phyloP scores from a whole-genome alignment of 768 basidiomycete species.

The Auriscalpium vulgare region DNA sequence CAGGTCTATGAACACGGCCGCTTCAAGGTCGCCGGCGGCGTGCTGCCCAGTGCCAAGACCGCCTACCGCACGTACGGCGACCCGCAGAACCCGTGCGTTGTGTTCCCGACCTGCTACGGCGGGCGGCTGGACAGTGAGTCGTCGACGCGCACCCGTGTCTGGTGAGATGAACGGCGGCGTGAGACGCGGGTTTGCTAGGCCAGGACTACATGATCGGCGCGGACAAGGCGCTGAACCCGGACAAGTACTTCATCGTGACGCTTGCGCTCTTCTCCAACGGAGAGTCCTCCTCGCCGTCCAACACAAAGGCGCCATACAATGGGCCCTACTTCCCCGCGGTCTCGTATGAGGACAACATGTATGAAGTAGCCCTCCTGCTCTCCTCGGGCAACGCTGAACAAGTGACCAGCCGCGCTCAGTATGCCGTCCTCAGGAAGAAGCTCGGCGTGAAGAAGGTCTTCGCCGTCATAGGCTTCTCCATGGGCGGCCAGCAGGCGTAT shows the following conservation, averaged over 20 bases:
- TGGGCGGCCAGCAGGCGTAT: constrained; percentile 34
- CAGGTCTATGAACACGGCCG: constrained; percentile 49
- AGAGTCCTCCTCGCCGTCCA: constrained; percentile 56
- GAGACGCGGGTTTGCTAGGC: constrained; percentile 26
- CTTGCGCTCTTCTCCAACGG: constrained; percentile 53
- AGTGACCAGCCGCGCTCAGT: constrained; percentile 17
- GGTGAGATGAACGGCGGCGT: neutral
- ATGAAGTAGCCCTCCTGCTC: neutral
- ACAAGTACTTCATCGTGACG: constrained; percentile 46
- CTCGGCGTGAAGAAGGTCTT: constrained; percentile 17
- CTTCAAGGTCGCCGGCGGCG: constrained; percentile 42
- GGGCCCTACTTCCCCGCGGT: constrained; percentile 24
- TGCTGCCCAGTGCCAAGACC: constrained; percentile 47
- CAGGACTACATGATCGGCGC: constrained; percentile 41
- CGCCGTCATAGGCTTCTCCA: constrained; percentile 22
- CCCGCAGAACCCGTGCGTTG: constrained; percentile 44
- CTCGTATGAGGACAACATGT: constrained; percentile 25
- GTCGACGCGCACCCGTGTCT: neutral
- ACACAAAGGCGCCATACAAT: constrained; percentile 34
- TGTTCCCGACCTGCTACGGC: constrained; percentile 51
- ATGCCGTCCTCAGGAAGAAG: constrained; percentile 18
- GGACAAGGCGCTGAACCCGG: constrained; percentile 44
- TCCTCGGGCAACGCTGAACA: neutral
- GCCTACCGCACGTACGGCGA: constrained; percentile 51
- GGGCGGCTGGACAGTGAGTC: constrained; percentile 42